Evolutionary conservation across 805 yeast species (phyloP).

Genomic region (Ogataea henricii): DNA sequence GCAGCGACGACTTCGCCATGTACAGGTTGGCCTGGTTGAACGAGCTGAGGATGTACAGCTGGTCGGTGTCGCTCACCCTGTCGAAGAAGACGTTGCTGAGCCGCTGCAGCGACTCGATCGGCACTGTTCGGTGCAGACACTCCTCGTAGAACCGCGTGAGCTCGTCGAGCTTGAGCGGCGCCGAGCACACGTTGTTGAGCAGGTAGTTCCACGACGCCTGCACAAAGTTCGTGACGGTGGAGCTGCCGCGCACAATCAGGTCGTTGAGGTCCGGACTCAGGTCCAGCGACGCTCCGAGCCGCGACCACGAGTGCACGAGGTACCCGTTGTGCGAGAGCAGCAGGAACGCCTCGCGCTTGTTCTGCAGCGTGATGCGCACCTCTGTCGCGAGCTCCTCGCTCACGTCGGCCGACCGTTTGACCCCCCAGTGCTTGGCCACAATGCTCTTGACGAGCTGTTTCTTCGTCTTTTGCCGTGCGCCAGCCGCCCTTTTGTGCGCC

Average conservation of each 20-base stretch:
- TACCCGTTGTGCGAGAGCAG: constrained; percentile 35
- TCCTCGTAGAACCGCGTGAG: constrained; percentile 22
- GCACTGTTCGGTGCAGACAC: constrained; percentile 21
- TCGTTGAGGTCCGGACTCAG: constrained; percentile 29
- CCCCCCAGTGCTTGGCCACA: constrained; percentile 30
- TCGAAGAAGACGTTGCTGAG: constrained; percentile 37
- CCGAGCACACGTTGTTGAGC: constrained; percentile 29
- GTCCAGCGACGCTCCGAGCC: constrained; percentile 37
- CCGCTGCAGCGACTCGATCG: constrained; percentile 29
- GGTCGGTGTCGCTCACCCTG: constrained; percentile 25
- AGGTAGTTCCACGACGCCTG: constrained; percentile 37
- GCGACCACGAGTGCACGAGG: constrained; percentile 37
- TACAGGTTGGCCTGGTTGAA: constrained; percentile 27
- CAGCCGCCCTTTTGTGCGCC: constrained; percentile 9
- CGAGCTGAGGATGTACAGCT: constrained; percentile 32
- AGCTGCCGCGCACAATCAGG: constrained; percentile 33
- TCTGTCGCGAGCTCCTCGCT: constrained; percentile 23
- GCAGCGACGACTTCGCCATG: constrained; percentile 30
- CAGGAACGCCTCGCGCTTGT: constrained; percentile 34
- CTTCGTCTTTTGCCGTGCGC: constrained; percentile 19
- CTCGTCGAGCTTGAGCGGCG: constrained; percentile 23
- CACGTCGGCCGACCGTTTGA: constrained; percentile 18
- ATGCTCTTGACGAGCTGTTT: constrained; percentile 24
- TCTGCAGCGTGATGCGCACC: constrained; percentile 29
- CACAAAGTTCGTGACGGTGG: constrained; percentile 33